Evolutionary conservation across 345 rosid species (phyloP).

Genomic region (Gossypium rotundifolium): DNA sequence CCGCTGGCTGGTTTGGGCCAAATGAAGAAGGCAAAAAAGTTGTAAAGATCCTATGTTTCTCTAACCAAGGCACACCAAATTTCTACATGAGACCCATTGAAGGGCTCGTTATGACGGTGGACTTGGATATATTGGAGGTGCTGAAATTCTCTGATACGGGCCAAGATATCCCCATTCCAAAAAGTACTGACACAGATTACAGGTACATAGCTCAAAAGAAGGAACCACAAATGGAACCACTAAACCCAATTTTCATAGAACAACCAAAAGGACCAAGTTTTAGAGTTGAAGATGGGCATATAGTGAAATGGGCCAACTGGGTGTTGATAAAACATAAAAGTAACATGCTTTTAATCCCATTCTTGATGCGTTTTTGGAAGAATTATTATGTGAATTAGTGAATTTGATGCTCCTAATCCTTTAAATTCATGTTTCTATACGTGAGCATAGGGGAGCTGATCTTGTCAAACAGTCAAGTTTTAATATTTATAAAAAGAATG

Average conservation of each 20-base stretch:
- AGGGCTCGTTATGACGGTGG: constrained; percentile 39
- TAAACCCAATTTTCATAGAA: constrained; percentile 57
- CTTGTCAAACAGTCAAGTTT: too few relatives aligned
- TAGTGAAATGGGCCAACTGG: constrained; percentile 69
- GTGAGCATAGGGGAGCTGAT: too few relatives aligned
- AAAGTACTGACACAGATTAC: constrained; percentile 32
- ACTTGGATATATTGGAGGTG: constrained; percentile 27
- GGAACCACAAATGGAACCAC: constrained; percentile 17
- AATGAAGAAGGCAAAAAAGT: constrained; percentile 45
- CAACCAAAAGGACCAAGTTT: constrained; percentile 68
- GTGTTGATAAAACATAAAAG: neutral
- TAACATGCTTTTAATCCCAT: too few relatives aligned
- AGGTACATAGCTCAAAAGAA: constrained; percentile 17
- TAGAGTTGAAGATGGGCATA: constrained; percentile 37
- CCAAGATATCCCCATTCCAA: constrained; percentile 30
- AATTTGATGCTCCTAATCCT: too few relatives aligned
- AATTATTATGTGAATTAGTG: too few relatives aligned
- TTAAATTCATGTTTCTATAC: too few relatives aligned
- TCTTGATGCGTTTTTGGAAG: too few relatives aligned
- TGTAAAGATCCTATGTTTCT: constrained; percentile 34
- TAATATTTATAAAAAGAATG: too few relatives aligned
- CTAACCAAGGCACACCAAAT: constrained; percentile 24
- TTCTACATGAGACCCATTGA: constrained; percentile 53
- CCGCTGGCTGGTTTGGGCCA: constrained; percentile 47
- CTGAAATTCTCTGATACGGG: constrained; percentile 32